Evolutionary conservation across 495 filamentous ascomycete genomes (phyloP).

Genomic region (Penicillium odoratum): DNA sequence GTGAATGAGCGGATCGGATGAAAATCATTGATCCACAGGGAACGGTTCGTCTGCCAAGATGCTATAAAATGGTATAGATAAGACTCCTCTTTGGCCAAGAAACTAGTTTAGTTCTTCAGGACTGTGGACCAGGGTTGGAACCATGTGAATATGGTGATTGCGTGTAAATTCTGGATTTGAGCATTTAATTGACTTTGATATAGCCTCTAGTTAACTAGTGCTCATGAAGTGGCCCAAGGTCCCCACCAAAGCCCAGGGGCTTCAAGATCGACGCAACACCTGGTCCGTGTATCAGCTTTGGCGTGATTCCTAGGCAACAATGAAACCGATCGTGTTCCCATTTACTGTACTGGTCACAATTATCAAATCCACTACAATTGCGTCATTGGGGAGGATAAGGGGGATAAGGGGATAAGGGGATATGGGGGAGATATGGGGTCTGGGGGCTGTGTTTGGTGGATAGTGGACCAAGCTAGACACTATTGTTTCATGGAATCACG

Average conservation of each 20-base stretch:
- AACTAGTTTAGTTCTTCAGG: background rate
- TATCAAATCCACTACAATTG: background rate
- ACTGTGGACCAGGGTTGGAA: background rate
- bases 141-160: background rate
- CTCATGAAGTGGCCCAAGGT: background rate
- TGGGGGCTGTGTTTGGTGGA: constrained; percentile 1
- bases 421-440: background rate
- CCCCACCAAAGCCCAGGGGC: background rate
- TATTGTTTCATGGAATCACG: background rate
- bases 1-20: background rate
- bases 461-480: background rate
- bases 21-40: background rate
- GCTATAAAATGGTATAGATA: background rate
- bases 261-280: constrained; percentile 1
- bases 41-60: background rate
- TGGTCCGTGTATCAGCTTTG: constrained; percentile 4
- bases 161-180: background rate
- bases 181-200: background rate
- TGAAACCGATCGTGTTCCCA: background rate
- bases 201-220: background rate
- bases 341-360: background rate
- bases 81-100: background rate
- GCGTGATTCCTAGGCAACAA: constrained; percentile 3
- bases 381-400: background rate
- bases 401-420: background rate